Conservation (phyloP, 805 yeast genomes). For the Candida methanosorbosa region DNA sequence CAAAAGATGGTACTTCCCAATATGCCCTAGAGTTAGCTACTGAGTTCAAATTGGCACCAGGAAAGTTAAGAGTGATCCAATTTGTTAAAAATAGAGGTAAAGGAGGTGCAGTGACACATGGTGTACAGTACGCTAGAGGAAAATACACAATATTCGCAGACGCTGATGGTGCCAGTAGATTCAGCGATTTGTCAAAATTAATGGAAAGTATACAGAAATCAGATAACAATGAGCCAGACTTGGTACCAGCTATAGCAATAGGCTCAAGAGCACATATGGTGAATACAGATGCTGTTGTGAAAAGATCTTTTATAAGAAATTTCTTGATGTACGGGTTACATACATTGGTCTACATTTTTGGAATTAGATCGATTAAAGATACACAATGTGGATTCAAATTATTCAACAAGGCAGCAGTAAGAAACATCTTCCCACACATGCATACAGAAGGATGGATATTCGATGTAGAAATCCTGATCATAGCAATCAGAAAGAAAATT, state of each 20-base stretch:
- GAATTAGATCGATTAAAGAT: slow-evolving; percentile 78
- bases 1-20: slow-evolving; percentile 68
- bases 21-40: slow-evolving; percentile 59
- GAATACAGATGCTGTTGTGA: slow-evolving; percentile 92
- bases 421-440: slow-evolving; percentile 71
- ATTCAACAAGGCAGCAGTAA: slow-evolving; percentile 65
- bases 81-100: slow-evolving; percentile 83
- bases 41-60: slow-evolving; percentile 41
- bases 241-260: slow-evolving; percentile 55
- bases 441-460: slow-evolving; percentile 98
- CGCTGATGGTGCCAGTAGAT: slow-evolving; percentile 93
- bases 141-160: slow-evolving; percentile 79
- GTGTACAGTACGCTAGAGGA: slow-evolving; percentile 71
- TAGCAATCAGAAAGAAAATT: slow-evolving; percentile 66
- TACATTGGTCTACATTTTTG: slow-evolving; percentile 77
- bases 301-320: slow-evolving; percentile 80
- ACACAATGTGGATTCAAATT: slow-evolving; percentile 98
- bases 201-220: slow-evolving; percentile 29
- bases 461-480: slow-evolving; percentile 84
- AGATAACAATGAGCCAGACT: slow-evolving; percentile 13
- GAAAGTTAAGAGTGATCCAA: slow-evolving; percentile 59
- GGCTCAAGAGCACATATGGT: slow-evolving; percentile 98
- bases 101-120: slow-evolving; percentile 96
- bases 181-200: slow-evolving; percentile 56
- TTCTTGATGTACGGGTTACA: slow-evolving; percentile 91